phyloP scores from a whole-genome alignment of 768 basidiomycete genomes.

The Goffeauzyma gilvescens region DNA sequence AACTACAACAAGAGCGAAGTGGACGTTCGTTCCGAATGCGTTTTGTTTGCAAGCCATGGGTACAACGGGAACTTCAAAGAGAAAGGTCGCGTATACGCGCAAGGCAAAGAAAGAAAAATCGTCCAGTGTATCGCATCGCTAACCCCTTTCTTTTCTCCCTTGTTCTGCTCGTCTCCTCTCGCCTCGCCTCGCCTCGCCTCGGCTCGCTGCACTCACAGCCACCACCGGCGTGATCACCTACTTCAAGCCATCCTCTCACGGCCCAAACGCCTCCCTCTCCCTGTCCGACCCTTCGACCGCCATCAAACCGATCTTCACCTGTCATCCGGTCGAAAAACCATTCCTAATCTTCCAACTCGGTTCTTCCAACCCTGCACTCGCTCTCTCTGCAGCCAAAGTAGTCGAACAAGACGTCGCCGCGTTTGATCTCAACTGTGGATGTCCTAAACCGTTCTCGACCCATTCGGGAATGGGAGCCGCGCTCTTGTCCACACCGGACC shows the following conservation, averaged over 20 bases:
- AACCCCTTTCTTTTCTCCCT: too few relatives aligned
- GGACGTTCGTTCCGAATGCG: too few relatives aligned
- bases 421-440: conserved; percentile 84
- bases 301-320: conserved; percentile 76
- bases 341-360: conserved; percentile 93
- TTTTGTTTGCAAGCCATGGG: too few relatives aligned
- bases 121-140: too few relatives aligned
- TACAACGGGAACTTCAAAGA: too few relatives aligned
- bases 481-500: conserved; percentile 71
- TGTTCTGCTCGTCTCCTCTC: too few relatives aligned
- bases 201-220: conserved; percentile 37
- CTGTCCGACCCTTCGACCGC: too few relatives aligned
- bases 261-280: too few relatives aligned
- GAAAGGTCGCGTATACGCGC: too few relatives aligned
- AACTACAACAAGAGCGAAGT: too few relatives aligned
- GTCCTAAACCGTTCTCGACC: conserved; percentile 78
- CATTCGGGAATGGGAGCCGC: conserved; percentile 87
- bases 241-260: too few relatives aligned
- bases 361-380: conserved; percentile 68
- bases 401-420: conserved; percentile 80
- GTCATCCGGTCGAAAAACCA: conserved; percentile 84
- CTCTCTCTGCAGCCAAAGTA: conserved; percentile 71
- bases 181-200: not conserved
- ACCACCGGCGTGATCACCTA: conserved; percentile 71
- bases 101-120: too few relatives aligned